Base-by-base conservation (phyloP, 73 alveolate genomes). In the Paramecium caudatum region DNA sequence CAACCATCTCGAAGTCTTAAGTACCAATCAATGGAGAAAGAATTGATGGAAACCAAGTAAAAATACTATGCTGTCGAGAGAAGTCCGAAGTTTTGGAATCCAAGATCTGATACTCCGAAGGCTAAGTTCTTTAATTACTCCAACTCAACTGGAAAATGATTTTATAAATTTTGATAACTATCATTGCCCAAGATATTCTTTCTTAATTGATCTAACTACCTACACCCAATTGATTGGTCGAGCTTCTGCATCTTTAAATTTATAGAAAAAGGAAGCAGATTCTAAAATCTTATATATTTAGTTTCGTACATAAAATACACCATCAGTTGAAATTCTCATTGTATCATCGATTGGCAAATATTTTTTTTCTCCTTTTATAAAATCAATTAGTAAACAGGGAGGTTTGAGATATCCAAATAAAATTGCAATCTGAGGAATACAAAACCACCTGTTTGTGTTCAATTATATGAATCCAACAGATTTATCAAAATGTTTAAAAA, bases 191-290 rank as follows among this genome's bases (percentile, higher is more conserved):
- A 55, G 80, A 30, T 65, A 65, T 16, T 65, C 83, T 25, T 65
- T 33, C 34, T 65, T 65, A 10, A 65, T 65, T 36, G 83, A 33
- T 33, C 19, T 15, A 33, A 65, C 83, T 10, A 65, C 49, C 37
- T 30, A 43, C 33, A 30, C 39, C 83, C 83, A 65, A 33, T 65
- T 65, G 16, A 65, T 65, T 8, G 83, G 83, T 36, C 7, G 3
- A n/a, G 83, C 83, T 65, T 65, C 83, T 1, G 49, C 83, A 36
- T 65, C 83, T 16, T 65, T 65, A 36, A 65, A 65, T 55, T 55
- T 55, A 55, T 55, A 55, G 7, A 55, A 55, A 27, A 55, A 55
- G 46, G 80, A 55, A 3, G 80, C 23, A 25, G 80, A 55, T 55
- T 65, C 83, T 65, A 30, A 65, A 33, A 65, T 33, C 49, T 33